Evolutionary conservation across 192 early-diverging fungal species (phyloP).

Genomic region (Gonapodya sp.): DNA sequence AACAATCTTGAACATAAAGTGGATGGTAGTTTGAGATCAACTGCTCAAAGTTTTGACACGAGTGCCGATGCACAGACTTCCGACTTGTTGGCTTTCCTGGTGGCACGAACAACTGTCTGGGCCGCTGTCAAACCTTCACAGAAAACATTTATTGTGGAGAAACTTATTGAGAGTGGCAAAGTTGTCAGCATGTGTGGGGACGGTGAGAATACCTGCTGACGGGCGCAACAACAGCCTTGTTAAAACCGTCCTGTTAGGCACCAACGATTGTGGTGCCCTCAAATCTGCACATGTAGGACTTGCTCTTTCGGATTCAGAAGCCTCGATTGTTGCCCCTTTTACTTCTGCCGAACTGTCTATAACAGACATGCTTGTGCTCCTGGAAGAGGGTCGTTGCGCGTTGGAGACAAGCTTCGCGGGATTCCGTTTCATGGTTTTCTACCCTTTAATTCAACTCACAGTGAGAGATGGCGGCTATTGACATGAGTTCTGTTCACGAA

Average conservation of each 20-base stretch:
- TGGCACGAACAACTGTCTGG: conserved; percentile 13
- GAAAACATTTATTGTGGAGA: conserved; percentile 45
- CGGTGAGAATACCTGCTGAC: conserved; percentile 28
- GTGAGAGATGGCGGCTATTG: too few species aligned
- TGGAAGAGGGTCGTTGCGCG: conserved; percentile 63
- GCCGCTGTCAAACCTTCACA: neutral
- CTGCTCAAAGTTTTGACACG: conserved; percentile 21
- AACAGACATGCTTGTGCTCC: conserved; percentile 57
- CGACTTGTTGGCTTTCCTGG: conserved; percentile 22
- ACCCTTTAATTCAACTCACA: conserved; percentile 35
- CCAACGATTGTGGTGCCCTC: conserved; percentile 76
- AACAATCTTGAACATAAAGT: neutral
- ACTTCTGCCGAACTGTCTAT: conserved; percentile 51
- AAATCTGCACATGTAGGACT: conserved; percentile 71
- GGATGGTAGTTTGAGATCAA: conserved; percentile 8
- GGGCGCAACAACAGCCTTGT: neutral
- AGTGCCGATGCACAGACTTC: conserved; percentile 19
- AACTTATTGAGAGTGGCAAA: conserved; percentile 38
- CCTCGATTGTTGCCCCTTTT: conserved; percentile 80
- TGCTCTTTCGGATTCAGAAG: conserved; percentile 69
- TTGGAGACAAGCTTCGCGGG: conserved; percentile 65
- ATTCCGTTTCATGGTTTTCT: conserved; percentile 39
- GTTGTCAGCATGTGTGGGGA: conserved; percentile 71
- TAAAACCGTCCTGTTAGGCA: neutral
- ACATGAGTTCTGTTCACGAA: neutral